These are phyloP conservation scores for Neodidymelliopsis sp. DNA, from an alignment of 2,329 filamentous ascomycete species.

Conservation along the genomic window DNA sequence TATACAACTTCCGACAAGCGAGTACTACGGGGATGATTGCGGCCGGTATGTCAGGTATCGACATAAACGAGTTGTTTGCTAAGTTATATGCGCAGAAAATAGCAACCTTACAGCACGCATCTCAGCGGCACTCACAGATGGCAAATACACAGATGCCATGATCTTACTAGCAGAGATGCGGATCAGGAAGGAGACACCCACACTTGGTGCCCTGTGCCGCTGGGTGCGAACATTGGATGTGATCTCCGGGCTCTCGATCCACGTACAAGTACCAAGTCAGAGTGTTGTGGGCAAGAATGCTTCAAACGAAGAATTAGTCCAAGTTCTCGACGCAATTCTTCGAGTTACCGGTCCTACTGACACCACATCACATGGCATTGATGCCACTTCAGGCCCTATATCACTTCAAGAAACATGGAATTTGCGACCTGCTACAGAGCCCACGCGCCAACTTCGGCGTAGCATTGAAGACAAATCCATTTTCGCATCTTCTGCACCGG, in stretches of 20 bases:
- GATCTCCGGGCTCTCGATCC: constrained; percentile 69
- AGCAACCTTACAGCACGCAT: constrained; percentile 72
- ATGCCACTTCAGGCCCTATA: constrained; percentile 56
- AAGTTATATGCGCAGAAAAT: constrained; percentile 51
- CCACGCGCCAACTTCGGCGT: constrained; percentile 59
- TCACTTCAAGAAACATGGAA: constrained; percentile 69
- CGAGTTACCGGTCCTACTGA: constrained; percentile 70
- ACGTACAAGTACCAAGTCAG: constrained; percentile 53
- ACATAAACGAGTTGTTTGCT: constrained; percentile 3
- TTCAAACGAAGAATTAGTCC: constrained; percentile 60
- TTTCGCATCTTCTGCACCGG: constrained; percentile 38
- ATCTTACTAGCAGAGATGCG: constrained; percentile 74
- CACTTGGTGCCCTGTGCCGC: constrained; percentile 72
- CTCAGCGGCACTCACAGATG: constrained; percentile 70
- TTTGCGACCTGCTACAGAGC: constrained; percentile 54
- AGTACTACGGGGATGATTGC: constrained; percentile 72
- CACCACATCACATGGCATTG: constrained; percentile 39
- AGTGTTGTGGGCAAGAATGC: constrained; percentile 50
- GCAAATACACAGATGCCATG: constrained; percentile 69
- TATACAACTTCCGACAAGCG: constrained; percentile 73
- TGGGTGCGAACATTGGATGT: constrained; percentile 77
- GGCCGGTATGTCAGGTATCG: constrained; percentile 49
- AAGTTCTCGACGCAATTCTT: constrained; percentile 69
- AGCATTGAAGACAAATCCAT: constrained; percentile 64
- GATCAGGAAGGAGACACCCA: constrained; percentile 69